Evolutionary conservation across 2,329 filamentous ascomycete genomes (phyloP).

Genomic region (Ramularia endophylla): DNA sequence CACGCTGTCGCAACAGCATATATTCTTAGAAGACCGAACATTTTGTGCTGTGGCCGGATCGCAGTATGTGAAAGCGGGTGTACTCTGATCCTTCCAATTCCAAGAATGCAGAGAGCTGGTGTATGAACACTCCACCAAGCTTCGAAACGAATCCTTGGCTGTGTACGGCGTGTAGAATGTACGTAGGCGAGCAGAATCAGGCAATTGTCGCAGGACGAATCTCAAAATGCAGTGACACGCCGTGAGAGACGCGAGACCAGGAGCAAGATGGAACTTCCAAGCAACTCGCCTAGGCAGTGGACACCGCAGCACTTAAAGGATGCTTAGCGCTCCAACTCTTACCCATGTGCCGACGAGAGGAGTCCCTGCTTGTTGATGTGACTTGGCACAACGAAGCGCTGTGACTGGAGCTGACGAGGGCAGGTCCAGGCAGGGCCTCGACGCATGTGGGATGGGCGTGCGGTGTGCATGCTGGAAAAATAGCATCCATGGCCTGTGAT

Average conservation of each 20-base stretch:
- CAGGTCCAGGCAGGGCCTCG: neutral
- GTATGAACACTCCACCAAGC: neutral
- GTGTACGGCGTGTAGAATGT: too few relatives aligned
- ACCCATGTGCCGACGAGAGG: too few relatives aligned
- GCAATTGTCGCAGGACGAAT: too few relatives aligned
- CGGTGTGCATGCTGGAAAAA: constrained; percentile 11
- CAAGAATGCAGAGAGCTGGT: neutral
- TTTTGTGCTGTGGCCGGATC: constrained; percentile 6
- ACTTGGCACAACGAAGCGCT: constrained; percentile 6
- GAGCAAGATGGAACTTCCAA: too few relatives aligned
- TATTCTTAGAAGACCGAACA: constrained; percentile 7
- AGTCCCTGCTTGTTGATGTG: neutral
- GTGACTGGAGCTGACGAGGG: constrained; percentile 7
- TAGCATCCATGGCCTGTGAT: constrained; percentile 7
- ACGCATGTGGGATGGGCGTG: constrained; percentile 6
- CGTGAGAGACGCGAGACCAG: too few relatives aligned
- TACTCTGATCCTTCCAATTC: neutral
- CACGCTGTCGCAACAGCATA: constrained; percentile 5
- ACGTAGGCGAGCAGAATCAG: neutral
- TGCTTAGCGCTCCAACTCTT: too few relatives aligned
- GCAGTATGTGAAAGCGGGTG: neutral
- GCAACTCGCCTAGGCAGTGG: too few relatives aligned
- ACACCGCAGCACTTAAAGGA: too few relatives aligned
- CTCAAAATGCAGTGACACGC: too few relatives aligned
- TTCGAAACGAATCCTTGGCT: neutral